These are phyloP conservation scores for Hyphopichia khmerensis DNA, from an alignment of 1,139 yeast genomes.

Conservation along the genomic window DNA sequence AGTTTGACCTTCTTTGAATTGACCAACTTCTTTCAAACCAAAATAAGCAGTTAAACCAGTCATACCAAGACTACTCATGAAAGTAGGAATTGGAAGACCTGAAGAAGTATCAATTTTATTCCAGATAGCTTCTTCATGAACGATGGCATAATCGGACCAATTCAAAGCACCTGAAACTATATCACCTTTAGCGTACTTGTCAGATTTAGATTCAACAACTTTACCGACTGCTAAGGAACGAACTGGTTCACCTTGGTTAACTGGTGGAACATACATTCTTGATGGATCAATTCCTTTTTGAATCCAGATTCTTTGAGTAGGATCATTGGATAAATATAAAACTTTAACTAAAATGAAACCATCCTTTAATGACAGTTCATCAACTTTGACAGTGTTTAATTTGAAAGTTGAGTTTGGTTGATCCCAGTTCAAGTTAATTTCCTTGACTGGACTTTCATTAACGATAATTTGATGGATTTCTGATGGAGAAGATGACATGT, in stretches of 20 bases:
- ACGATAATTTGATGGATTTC: slow-evolving; percentile 7
- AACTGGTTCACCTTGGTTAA: slow-evolving; percentile 19
- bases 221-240: slow-evolving; percentile 20
- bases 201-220: slow-evolving; percentile 21
- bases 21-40: slow-evolving; percentile 48
- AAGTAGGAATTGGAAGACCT: slow-evolving; percentile 24
- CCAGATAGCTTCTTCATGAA: slow-evolving; percentile 17
- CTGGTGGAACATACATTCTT: slow-evolving; percentile 21
- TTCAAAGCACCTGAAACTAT: slow-evolving; percentile 18
- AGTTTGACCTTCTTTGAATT: slow-evolving; percentile 34
- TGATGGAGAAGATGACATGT: slow-evolving; percentile 3
- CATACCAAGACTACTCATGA: slow-evolving; percentile 40
- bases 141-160: slow-evolving; percentile 33
- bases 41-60: slow-evolving; percentile 66
- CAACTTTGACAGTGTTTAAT: slow-evolving; percentile 4
- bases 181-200: slow-evolving; percentile 20
- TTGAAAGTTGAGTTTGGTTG: slow-evolving; percentile 11
- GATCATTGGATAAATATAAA: slow-evolving; percentile 26
- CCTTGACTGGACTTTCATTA: slow-evolving; percentile 9
- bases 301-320: slow-evolving; percentile 29
- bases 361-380: slow-evolving; percentile 9
- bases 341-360: slow-evolving; percentile 20
- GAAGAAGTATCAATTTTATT: slow-evolving; percentile 22
- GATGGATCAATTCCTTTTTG: slow-evolving; percentile 15
- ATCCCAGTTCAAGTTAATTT: slow-evolving; percentile 9